A percentile compares a stretch with the other conserved stretches of the same genome.
Evolutionary conservation across 140 eudicot species (phyloP).

Genomic region (Ambrosia hybrid): DNA sequence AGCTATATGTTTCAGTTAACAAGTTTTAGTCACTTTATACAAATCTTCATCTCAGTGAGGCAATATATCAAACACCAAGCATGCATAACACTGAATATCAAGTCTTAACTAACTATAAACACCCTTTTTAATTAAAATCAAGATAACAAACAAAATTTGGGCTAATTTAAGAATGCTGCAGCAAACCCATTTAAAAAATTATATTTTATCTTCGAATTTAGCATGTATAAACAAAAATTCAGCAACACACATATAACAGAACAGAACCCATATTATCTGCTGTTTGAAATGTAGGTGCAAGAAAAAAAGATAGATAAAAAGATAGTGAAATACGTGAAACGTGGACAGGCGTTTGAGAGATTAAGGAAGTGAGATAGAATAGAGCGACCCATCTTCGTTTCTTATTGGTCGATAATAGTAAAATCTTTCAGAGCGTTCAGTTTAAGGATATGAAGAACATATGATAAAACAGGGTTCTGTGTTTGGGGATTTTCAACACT

Average conservation of each 20-base stretch:
- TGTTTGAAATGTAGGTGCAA: slow-evolving; percentile 3
- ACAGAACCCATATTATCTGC: background rate
- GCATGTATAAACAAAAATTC: background rate
- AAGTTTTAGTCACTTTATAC: background rate
- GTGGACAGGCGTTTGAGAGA: slow-evolving; percentile 55
- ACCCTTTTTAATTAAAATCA: slow-evolving; percentile 3
- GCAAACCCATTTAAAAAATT: background rate
- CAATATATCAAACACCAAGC: slow-evolving; percentile 21
- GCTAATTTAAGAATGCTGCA: background rate
- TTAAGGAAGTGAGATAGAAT: slow-evolving; percentile 56
- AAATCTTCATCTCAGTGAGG: slow-evolving; percentile 9
- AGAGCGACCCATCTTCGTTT: slow-evolving; percentile 50
- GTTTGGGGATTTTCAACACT: slow-evolving; percentile 14
- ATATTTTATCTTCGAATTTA: slow-evolving; percentile 10
- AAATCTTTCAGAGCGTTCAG: background rate
- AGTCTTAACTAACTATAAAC: background rate
- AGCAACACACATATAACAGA: slow-evolving; percentile 1
- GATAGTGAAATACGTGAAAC: slow-evolving; percentile 46
- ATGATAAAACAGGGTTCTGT: slow-evolving; percentile 18
- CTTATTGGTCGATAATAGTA: background rate
- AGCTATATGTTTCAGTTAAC: background rate
- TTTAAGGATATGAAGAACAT: slow-evolving; percentile 27
- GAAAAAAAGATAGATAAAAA: background rate
- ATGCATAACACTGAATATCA: background rate
- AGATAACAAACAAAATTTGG: slow-evolving; percentile 11